Conservation (phyloP, 108 stramenopile genomes). For the Schizochytrium sp. region DNA sequence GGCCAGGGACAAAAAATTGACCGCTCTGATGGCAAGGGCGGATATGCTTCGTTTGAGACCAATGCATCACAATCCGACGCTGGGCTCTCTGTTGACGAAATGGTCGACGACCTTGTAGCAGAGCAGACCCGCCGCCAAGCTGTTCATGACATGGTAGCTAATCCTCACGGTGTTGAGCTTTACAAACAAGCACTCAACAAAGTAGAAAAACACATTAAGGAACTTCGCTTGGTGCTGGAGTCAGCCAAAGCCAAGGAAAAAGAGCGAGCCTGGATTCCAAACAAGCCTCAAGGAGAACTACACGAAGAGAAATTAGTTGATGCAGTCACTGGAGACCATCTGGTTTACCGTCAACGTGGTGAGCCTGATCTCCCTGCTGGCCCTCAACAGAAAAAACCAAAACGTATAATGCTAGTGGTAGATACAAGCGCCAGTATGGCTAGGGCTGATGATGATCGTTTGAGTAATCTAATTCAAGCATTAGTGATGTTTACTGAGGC, state of each 20-base stretch:
- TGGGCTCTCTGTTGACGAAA: neutral
- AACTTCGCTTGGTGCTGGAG: slow-evolving; percentile 75
- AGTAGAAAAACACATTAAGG: slow-evolving; percentile 63
- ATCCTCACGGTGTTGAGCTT: neutral
- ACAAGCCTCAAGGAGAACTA: slow-evolving; percentile 85
- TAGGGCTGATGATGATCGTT: slow-evolving; percentile 83
- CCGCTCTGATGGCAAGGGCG: slow-evolving; percentile 46
- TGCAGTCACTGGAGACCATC: slow-evolving; percentile 84
- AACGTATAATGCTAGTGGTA: slow-evolving; percentile 78
- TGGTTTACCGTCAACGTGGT: slow-evolving; percentile 87
- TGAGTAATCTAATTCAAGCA: slow-evolving; percentile 83
- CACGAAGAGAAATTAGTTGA: slow-evolving; percentile 88
- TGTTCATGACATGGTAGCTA: neutral
- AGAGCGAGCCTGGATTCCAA: slow-evolving; percentile 84
- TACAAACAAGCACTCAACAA: slow-evolving; percentile 67
- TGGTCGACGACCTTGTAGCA: slow-evolving; percentile 25
- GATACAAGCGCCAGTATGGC: slow-evolving; percentile 88
- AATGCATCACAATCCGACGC: neutral
- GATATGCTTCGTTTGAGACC: neutral
- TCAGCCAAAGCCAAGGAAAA: slow-evolving; percentile 70
- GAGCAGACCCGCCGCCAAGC: slow-evolving; percentile 32
- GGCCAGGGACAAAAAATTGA: slow-evolving; percentile 26
- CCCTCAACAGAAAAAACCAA: slow-evolving; percentile 65
- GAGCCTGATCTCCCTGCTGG: slow-evolving; percentile 63
- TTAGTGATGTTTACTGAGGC: slow-evolving; percentile 86